Evolutionary conservation across 306 rosid species (phyloP).

Genomic region (Cicer chorassanicum): DNA sequence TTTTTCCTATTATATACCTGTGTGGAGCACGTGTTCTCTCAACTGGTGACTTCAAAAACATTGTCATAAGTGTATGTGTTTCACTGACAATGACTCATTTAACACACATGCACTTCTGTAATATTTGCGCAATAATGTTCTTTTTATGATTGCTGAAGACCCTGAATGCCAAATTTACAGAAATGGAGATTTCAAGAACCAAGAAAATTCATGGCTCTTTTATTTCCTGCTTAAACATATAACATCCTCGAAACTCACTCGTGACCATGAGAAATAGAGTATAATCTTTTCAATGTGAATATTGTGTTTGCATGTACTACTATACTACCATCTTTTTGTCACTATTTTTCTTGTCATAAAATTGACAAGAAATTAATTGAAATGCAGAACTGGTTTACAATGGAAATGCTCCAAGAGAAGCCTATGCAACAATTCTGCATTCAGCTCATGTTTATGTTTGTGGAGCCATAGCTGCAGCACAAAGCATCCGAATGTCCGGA

Average conservation of each 20-base stretch:
- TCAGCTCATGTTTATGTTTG: conserved; percentile 93
- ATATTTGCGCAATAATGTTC: neutral
- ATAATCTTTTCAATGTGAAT: conserved; percentile 30
- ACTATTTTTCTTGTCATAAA: conserved; percentile 10
- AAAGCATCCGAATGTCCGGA: conserved; percentile 89
- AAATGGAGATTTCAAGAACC: conserved; percentile 24
- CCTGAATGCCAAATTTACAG: neutral
- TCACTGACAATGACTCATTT: neutral
- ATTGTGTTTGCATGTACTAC: conserved; percentile 2
- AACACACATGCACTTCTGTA: neutral
- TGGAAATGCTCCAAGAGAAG: conserved; percentile 74
- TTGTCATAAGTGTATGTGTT: neutral
- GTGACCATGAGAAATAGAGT: conserved; percentile 15
- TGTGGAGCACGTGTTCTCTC: neutral
- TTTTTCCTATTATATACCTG: neutral
- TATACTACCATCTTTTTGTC: conserved; percentile 14
- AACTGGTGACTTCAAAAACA: conserved; percentile 18
- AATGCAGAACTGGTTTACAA: conserved; percentile 67
- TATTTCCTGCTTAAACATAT: conserved; percentile 1
- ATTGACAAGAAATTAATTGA: conserved; percentile 29
- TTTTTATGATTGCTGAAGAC: conserved; percentile 5
- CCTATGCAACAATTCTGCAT: conserved; percentile 94
- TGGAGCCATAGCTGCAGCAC: conserved; percentile 96
- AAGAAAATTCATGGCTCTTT: neutral
- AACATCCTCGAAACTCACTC: neutral